Evolutionary conservation across 2,329 filamentous ascomycete species (phyloP).

Genomic region (Coniochaeta prunicola): DNA sequence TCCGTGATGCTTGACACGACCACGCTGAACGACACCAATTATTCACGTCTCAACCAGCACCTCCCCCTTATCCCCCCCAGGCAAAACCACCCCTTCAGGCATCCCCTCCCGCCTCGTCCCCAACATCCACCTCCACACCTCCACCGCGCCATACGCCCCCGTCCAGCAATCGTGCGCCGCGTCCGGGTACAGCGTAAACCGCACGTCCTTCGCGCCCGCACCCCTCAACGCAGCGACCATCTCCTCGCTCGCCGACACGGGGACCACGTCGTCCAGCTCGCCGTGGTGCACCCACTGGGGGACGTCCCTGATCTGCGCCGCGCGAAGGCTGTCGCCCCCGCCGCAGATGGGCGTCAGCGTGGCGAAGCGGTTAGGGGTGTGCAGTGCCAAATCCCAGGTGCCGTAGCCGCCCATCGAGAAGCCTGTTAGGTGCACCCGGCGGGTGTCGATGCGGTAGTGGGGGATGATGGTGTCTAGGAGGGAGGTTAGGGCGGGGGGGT

Average conservation of each 20-base stretch:
- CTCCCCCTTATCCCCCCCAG: not conserved
- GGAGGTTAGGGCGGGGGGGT: not conserved
- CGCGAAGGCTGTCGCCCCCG: not conserved
- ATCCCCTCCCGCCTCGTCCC: not conserved
- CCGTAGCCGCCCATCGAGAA: slow-evolving; percentile 1
- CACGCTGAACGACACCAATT: not conserved
- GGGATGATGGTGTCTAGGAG: not conserved
- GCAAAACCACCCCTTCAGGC: not conserved
- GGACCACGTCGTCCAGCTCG: not conserved
- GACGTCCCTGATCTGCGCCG: not conserved
- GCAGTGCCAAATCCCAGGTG: not conserved
- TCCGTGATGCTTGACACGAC: too few species aligned
- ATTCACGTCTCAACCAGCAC: not conserved
- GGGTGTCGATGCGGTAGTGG: not conserved
- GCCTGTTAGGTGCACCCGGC: not conserved
- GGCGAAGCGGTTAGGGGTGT: not conserved
- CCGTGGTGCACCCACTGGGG: slow-evolving; percentile 1
- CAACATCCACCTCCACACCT: slow-evolving; percentile 1
- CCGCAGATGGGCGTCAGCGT: not conserved
- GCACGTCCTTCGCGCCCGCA: not conserved
- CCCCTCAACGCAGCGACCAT: not conserved
- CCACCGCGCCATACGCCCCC: not conserved
- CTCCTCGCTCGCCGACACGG: not conserved
- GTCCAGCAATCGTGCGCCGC: not conserved
- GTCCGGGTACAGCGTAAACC: not conserved